phyloP scores from a whole-genome alignment of 257 asterid genomes.

The Galeopsis tetrahit region DNA sequence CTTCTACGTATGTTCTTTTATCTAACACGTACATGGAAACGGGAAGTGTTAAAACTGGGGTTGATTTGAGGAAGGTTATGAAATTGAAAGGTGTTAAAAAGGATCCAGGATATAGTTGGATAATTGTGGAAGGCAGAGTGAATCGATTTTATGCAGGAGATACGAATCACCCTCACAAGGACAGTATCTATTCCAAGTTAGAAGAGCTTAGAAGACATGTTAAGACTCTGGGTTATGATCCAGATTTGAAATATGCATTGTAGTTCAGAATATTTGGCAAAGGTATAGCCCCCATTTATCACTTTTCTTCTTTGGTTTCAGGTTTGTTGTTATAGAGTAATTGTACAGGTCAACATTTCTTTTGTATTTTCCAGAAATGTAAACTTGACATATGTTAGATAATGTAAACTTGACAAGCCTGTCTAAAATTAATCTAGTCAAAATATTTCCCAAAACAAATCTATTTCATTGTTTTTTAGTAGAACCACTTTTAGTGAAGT shows the following conservation, averaged over 20 bases:
- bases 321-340: neutral
- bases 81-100: slow-evolving; percentile 51
- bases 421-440: too few relatives aligned
- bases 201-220: slow-evolving; percentile 41
- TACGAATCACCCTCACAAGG: slow-evolving; percentile 46
- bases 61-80: slow-evolving; percentile 51
- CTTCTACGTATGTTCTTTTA: slow-evolving; percentile 48
- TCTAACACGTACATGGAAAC: slow-evolving; percentile 52
- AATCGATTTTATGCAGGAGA: slow-evolving; percentile 54
- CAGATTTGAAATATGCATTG: slow-evolving; percentile 45
- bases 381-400: too few relatives aligned
- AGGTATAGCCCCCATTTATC: neutral
- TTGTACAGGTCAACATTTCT: neutral
- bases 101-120: slow-evolving; percentile 60
- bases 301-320: neutral
- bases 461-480: neutral
- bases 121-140: slow-evolving; percentile 42
- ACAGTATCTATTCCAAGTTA: slow-evolving; percentile 44
- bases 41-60: slow-evolving; percentile 44
- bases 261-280: neutral
- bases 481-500: slow-evolving; percentile 36
- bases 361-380: neutral
- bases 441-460: too few relatives aligned
- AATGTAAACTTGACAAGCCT: too few relatives aligned
- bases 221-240: slow-evolving; percentile 47